Evolutionary conservation across 768 basidiomycete species (phyloP).

Genomic region (Candolleomyces aberdarensis): DNA sequence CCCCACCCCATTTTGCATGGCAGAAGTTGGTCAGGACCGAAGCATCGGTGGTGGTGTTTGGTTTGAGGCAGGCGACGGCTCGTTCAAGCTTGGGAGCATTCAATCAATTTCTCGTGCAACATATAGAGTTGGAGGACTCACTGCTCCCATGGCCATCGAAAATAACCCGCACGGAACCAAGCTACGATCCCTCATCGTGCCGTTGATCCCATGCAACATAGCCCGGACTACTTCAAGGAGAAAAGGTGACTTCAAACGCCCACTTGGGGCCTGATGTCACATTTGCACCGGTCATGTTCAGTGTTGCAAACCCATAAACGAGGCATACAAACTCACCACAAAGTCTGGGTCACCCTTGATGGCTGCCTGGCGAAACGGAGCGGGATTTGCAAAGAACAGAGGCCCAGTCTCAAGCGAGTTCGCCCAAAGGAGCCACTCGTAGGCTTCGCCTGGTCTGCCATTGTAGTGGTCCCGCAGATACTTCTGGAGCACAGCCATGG

Average conservation of each 20-base stretch:
- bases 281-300: no score
- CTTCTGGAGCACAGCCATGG: background rate
- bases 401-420: background rate
- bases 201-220: background rate
- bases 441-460: background rate
- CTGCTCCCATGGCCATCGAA: background rate
- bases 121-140: background rate
- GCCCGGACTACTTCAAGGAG: background rate
- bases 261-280: background rate
- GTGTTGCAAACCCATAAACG: no score
- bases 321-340: background rate
- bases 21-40: background rate
- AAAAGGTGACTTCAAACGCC: background rate
- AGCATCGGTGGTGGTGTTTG: background rate
- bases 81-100: background rate
- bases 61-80: background rate
- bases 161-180: background rate
- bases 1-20: background rate
- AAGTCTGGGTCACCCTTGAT: background rate
- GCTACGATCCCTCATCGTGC: no score
- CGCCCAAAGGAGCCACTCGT: background rate
- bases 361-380: no score
- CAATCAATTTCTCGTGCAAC: background rate
- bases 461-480: background rate
- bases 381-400: background rate